phyloP scores from a whole-genome alignment of 805 yeast genomes.

The Schwanniomyces yamadae region DNA sequence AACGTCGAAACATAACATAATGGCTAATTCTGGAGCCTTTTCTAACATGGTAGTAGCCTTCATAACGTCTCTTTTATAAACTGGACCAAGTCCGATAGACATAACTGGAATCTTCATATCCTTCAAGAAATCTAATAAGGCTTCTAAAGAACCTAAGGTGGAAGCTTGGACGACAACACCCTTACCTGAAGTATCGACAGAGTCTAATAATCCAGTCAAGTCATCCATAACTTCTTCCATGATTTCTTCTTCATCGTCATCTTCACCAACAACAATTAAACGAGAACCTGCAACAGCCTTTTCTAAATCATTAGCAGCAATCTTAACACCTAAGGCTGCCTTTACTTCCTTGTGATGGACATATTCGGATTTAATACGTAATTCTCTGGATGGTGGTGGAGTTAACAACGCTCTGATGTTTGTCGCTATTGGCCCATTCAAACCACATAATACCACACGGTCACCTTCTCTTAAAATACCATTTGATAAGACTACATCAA shows the following conservation, averaged over 20 bases:
- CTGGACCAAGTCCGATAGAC: constrained; percentile 98
- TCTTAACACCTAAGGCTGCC: constrained; percentile 98
- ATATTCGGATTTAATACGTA: constrained; percentile 95
- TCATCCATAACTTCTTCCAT: constrained; percentile 99
- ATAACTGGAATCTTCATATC: constrained; percentile 99
- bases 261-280: constrained; percentile 90
- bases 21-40: constrained; percentile 90
- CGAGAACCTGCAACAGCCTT: constrained; percentile 99
- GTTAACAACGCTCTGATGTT: constrained; percentile 93
- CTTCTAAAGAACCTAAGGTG: constrained; percentile 97
- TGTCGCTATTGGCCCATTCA: constrained; percentile 97
- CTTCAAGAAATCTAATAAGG: constrained; percentile 92
- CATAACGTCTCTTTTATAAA: constrained; percentile 96
- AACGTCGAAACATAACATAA: constrained; percentile 99
- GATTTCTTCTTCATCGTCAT: constrained; percentile 95
- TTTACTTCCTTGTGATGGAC: constrained; percentile 96
- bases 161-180: constrained; percentile 99
- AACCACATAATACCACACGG: constrained; percentile 91
- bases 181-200: constrained; percentile 90
- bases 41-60: constrained; percentile 96
- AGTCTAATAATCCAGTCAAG: constrained; percentile 87
- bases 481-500: constrained; percentile 95
- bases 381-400: constrained; percentile 95
- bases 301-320: constrained; percentile 96
- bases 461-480: constrained; percentile 96